A percentile compares a stretch with the other conserved stretches of the same genome.
These are phyloP conservation scores for Aspergillus nidulans DNA, from an alignment of 495 filamentous ascomycete genomes.

Conservation along the genomic window DNA sequence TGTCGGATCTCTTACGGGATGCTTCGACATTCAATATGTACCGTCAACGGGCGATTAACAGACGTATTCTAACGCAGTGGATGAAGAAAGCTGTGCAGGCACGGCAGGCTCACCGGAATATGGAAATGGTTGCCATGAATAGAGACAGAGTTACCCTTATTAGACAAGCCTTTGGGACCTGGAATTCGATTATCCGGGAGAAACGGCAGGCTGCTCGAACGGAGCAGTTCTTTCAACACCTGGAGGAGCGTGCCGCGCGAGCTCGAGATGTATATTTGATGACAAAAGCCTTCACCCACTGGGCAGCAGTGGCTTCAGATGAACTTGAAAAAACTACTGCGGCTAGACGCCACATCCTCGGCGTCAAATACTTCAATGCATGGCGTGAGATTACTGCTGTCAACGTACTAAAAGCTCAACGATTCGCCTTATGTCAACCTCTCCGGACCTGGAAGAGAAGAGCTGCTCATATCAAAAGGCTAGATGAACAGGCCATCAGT, in stretches of 20 bases:
- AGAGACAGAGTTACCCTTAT: constrained; percentile 52
- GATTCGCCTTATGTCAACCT: constrained; percentile 55
- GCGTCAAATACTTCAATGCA: constrained; percentile 68
- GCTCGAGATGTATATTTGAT: constrained; percentile 64
- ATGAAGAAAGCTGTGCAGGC: constrained; percentile 45
- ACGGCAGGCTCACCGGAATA: constrained; percentile 39
- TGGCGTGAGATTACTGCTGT: constrained; percentile 72
- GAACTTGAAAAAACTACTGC: constrained; percentile 53
- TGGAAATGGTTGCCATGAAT: constrained; percentile 45
- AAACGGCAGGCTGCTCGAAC: constrained; percentile 47
- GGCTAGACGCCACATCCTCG: constrained; percentile 63
- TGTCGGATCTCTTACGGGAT: constrained; percentile 54
- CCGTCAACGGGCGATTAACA: constrained; percentile 42
- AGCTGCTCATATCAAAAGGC: constrained; percentile 25
- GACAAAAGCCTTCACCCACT: constrained; percentile 69
- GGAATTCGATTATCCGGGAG: constrained; percentile 47
- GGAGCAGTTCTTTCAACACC: constrained; percentile 56
- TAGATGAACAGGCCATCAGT: constrained; percentile 38
- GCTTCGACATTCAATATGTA: constrained; percentile 56
- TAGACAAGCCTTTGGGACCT: constrained; percentile 53
- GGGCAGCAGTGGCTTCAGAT: constrained; percentile 60
- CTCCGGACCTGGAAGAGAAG: constrained; percentile 53
- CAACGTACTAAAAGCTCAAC: constrained; percentile 62
- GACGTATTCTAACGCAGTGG: constrained; percentile 51
- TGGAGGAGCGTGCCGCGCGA: constrained; percentile 56